Conservation (phyloP, 2,329 filamentous ascomycete genomes). For the Gliomastix tumulicola region DNA sequence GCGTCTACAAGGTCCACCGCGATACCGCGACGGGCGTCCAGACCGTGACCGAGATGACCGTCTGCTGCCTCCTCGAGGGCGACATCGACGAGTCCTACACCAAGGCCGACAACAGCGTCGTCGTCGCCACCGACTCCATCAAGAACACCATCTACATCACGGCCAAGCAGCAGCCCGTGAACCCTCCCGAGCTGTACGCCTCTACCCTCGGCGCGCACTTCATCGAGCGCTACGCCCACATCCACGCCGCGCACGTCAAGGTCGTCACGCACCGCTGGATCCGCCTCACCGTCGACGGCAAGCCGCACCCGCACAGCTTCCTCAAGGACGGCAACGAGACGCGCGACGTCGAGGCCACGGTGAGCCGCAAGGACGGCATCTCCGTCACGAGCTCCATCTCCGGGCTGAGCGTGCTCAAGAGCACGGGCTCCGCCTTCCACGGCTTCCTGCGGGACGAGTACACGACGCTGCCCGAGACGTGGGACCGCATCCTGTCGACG, state of each 20-base stretch:
- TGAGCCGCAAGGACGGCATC: constrained; percentile 63
- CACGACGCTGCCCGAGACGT: constrained; percentile 83
- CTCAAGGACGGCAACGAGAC: constrained; percentile 83
- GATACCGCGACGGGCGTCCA: constrained; percentile 72
- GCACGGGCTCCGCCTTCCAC: constrained; percentile 93
- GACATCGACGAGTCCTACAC: constrained; percentile 90
- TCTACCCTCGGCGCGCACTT: constrained; percentile 83
- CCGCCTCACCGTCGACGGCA: constrained; percentile 77
- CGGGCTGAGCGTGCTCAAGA: constrained; percentile 86
- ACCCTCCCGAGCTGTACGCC: constrained; percentile 87
- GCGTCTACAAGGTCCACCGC: constrained; percentile 88
- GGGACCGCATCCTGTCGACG: constrained; percentile 92
- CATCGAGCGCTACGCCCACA: constrained; percentile 79
- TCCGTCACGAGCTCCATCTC: constrained; percentile 70
- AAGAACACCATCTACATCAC: constrained; percentile 97
- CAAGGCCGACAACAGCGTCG: constrained; percentile 83
- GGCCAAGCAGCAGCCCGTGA: constrained; percentile 88
- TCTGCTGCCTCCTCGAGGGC: constrained; percentile 87
- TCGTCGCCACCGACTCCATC: constrained; percentile 95
- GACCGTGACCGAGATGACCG: constrained; percentile 89
- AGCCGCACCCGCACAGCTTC: constrained; percentile 93
- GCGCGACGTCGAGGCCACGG: constrained; percentile 69
- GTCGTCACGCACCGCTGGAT: constrained; percentile 87
- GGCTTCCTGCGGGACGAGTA: constrained; percentile 90
- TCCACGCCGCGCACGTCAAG: constrained; percentile 74